Conservation (phyloP, 176 grass and related monocot species). For the Aechmea fasciata region DNA sequence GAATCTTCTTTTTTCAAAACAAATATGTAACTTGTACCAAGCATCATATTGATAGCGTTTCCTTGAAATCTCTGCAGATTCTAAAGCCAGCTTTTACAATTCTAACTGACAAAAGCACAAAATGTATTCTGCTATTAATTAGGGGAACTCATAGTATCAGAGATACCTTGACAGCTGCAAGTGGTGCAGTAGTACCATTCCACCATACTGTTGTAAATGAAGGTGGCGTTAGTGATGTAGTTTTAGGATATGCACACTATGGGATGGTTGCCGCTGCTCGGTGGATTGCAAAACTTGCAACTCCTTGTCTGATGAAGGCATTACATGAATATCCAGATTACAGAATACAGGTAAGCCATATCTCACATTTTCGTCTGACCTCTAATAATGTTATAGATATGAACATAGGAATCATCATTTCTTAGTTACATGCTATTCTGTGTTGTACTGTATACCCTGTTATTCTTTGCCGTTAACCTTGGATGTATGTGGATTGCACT, state of each 20-base stretch:
- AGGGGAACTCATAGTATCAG: slow-evolving; percentile 97
- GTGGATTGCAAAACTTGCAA: slow-evolving; percentile 91
- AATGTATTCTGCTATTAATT: slow-evolving; percentile 80
- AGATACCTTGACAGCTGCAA: slow-evolving; percentile 92
- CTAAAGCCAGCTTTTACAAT: slow-evolving; percentile 95
- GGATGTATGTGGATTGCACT: too few relatives aligned
- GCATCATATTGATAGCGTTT: not conserved
- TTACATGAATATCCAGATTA: slow-evolving; percentile 59
- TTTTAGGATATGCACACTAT: slow-evolving; percentile 98
- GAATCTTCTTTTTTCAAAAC: not conserved
- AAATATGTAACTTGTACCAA: not conserved
- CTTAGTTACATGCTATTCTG: too few relatives aligned
- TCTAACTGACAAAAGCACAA: slow-evolving; percentile 68
- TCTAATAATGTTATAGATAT: not conserved
- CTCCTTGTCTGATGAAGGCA: slow-evolving; percentile 64
- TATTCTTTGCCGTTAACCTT: too few relatives aligned
- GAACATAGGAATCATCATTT: too few relatives aligned
- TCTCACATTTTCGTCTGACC: not conserved
- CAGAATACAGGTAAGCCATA: slow-evolving; percentile 51
- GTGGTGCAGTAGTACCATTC: slow-evolving; percentile 90
- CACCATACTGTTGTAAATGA: slow-evolving; percentile 88
- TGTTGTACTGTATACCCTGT: too few relatives aligned
- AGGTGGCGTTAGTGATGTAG: slow-evolving; percentile 81
- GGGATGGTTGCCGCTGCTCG: slow-evolving; percentile 98
- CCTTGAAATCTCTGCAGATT: slow-evolving; percentile 46